Percentiles rank a stretch among this genome's conserved stretches.
These are phyloP conservation scores for Sclerotinia nivalis DNA, from an alignment of 2,329 filamentous ascomycete genomes.

Conservation along the genomic window DNA sequence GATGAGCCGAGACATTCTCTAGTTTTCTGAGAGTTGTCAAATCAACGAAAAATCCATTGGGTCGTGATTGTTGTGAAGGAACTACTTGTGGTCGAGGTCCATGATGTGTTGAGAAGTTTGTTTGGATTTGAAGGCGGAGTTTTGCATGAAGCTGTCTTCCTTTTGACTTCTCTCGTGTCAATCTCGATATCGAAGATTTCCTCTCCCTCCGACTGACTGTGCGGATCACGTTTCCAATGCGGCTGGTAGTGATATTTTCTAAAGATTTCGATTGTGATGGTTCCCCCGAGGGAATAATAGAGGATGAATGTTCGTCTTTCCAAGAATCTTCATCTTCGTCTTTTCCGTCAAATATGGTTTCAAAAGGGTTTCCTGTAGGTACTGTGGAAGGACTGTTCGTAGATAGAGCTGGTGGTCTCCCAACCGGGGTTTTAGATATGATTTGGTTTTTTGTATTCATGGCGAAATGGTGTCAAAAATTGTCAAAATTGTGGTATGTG, in stretches of 20 bases:
- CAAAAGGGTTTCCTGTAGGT: conserved; percentile 33
- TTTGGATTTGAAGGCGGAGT: conserved; percentile 68
- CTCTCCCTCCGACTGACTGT: conserved; percentile 31
- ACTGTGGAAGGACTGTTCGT: conserved; percentile 25
- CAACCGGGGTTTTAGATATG: conserved; percentile 19
- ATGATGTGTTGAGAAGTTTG: conserved; percentile 58
- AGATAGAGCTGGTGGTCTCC: conserved; percentile 16
- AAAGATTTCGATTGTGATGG: conserved; percentile 28
- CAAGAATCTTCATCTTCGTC: conserved; percentile 39
- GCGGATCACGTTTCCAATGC: conserved; percentile 26
- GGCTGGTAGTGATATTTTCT: conserved; percentile 24
- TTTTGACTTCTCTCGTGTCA: conserved; percentile 53
- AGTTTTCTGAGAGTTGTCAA: conserved; percentile 60
- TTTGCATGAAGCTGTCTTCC: conserved; percentile 62
- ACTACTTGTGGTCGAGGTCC: conserved; percentile 48
- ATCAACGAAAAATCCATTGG: conserved; percentile 47
- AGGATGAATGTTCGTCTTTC: conserved; percentile 33
- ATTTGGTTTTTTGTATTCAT: conserved; percentile 25
- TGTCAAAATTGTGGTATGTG: conserved; percentile 17
- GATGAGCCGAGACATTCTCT: conserved; percentile 43
- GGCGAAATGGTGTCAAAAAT: conserved; percentile 23
- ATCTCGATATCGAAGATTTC: conserved; percentile 41
- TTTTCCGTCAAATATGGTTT: conserved; percentile 33
- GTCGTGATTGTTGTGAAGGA: conserved; percentile 38
- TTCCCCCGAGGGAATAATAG: conserved; percentile 16